Conservation (phyloP, 345 rosid species). For the Arabidopsis thaliana region DNA sequence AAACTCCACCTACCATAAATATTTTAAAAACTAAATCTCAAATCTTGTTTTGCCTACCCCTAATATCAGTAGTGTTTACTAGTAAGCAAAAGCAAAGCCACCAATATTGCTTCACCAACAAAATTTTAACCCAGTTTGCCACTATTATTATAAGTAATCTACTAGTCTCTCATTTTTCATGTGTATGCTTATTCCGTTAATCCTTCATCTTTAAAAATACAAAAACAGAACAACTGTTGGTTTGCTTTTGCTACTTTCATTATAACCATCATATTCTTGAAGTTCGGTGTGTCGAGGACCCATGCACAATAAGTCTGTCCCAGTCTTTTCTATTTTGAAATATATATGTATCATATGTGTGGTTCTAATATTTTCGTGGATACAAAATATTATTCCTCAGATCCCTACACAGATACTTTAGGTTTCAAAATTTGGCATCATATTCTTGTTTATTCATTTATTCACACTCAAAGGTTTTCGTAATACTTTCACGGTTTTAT, state of each 20-base stretch:
- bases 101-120: background rate
- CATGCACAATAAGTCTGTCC: constrained; percentile 4
- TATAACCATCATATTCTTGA: background rate
- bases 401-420: background rate
- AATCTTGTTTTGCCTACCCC: background rate
- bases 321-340: background rate
- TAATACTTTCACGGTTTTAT: background rate
- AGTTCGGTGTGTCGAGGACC: constrained; percentile 13
- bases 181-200: background rate
- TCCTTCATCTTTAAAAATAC: background rate
- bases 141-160: too few relatives aligned
- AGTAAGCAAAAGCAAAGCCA: background rate
- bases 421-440: background rate
- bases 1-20: too few relatives aligned
- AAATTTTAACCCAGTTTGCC: background rate
- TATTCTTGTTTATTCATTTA: background rate
- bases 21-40: too few relatives aligned
- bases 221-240: background rate
- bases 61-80: background rate
- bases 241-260: background rate
- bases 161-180: background rate
- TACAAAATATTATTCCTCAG: background rate
- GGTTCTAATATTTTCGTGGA: constrained; percentile 14
- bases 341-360: background rate
- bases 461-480: background rate